These are phyloP conservation scores for Pseudogymnoascus sp. DNA, from an alignment of 2,329 filamentous ascomycete genomes.

Conservation along the genomic window DNA sequence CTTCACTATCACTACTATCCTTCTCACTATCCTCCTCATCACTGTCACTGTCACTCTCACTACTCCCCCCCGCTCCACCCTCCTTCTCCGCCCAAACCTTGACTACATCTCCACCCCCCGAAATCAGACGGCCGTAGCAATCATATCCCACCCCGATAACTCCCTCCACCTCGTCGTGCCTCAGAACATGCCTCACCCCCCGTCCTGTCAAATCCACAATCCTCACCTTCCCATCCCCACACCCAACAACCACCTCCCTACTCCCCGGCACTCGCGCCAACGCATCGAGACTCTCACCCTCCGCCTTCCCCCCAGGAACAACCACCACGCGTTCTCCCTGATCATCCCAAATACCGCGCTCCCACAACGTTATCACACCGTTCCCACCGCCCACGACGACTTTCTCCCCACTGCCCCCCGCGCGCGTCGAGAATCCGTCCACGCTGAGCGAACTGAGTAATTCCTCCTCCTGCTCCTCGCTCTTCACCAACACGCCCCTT, in stretches of 20 bases:
- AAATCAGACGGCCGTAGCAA: constrained; percentile 76
- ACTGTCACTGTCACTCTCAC: constrained; percentile 17
- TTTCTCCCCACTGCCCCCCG: constrained; percentile 62
- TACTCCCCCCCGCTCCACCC: not conserved
- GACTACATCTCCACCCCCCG: constrained; percentile 73
- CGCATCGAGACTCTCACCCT: constrained; percentile 74
- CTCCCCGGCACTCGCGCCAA: constrained; percentile 62
- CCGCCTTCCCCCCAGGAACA: constrained; percentile 47
- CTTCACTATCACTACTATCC: constrained; percentile 21
- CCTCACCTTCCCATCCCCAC: constrained; percentile 70
- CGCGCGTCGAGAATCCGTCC: constrained; percentile 55
- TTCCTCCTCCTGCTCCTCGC: constrained; percentile 93
- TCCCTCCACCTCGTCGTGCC: constrained; percentile 80
- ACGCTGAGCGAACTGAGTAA: constrained; percentile 75
- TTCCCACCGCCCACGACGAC: constrained; percentile 66
- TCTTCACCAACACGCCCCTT: constrained; percentile 75
- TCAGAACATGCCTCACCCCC: constrained; percentile 49
- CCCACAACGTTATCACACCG: constrained; percentile 86
- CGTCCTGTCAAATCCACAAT: constrained; percentile 70
- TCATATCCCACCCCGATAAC: constrained; percentile 80
- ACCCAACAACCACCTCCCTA: constrained; percentile 68
- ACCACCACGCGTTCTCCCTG: constrained; percentile 83
- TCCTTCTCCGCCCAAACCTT: constrained; percentile 82
- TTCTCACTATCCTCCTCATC: constrained; percentile 19
- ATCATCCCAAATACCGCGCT: constrained; percentile 90